These are phyloP conservation scores for Phycomyces blakesleeanus DNA, from an alignment of 192 early-diverging fungal species.

Conservation along the genomic window DNA sequence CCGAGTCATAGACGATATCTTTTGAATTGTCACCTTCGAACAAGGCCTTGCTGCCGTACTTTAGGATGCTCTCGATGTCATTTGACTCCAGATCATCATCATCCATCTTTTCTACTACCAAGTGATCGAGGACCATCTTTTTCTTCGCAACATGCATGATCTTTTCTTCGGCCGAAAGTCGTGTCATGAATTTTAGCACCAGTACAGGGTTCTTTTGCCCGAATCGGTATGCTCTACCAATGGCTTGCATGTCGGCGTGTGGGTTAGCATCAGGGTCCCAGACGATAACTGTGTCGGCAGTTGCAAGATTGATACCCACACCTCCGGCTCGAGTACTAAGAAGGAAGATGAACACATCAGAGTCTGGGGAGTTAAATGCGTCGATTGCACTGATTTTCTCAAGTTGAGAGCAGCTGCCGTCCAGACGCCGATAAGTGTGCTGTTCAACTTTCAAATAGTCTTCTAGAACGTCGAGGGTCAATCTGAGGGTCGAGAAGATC, in stretches of 20 bases:
- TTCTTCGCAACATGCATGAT: conserved; percentile 71
- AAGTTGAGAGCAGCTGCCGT: conserved; percentile 53
- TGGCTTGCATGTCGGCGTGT: conserved; percentile 68
- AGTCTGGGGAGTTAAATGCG: conserved; percentile 59
- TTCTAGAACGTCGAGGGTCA: conserved; percentile 75
- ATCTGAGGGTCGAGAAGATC: conserved; percentile 80
- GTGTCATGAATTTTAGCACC: conserved; percentile 62
- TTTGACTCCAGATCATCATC: conserved; percentile 48
- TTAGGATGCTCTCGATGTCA: conserved; percentile 61
- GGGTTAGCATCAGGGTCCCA: conserved; percentile 76
- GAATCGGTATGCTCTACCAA: conserved; percentile 70
- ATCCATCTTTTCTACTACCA: conserved; percentile 72
- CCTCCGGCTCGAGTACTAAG: conserved; percentile 75
- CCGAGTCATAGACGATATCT: conserved; percentile 53
- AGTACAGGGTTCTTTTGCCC: conserved; percentile 65
- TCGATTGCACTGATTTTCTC: conserved; percentile 58
- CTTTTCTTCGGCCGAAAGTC: conserved; percentile 57
- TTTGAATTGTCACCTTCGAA: conserved; percentile 54
- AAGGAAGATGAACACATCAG: conserved; percentile 61
- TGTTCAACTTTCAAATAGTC: conserved; percentile 58
- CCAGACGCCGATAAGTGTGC: conserved; percentile 60
- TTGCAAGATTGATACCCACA: conserved; percentile 67
- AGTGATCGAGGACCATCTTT: conserved; percentile 72
- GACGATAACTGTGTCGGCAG: conserved; percentile 74
- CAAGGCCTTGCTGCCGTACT: conserved; percentile 64